Percentiles rank a stretch among this genome's conserved stretches.
Conservation (phyloP, 257 asterid genomes). For the Capsicum baccatum region DNA sequence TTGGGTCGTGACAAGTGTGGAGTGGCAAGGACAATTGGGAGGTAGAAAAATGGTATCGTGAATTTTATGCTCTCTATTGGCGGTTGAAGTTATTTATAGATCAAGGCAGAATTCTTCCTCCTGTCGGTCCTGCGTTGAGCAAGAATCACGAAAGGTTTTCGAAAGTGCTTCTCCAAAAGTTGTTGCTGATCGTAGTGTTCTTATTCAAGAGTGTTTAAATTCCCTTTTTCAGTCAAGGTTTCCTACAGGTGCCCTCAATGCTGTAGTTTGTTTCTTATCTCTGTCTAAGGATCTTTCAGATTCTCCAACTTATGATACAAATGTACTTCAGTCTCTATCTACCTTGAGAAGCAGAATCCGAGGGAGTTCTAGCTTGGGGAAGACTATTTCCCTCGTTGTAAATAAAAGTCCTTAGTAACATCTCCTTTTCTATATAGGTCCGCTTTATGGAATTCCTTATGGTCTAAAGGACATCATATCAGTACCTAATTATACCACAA, state of each 20-base stretch:
- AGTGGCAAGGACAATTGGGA: slow-evolving; percentile 78
- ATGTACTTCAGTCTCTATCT: slow-evolving; percentile 39
- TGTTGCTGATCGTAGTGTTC: slow-evolving; percentile 75
- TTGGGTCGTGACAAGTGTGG: no score
- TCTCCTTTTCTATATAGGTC: slow-evolving; percentile 56
- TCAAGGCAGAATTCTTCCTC: slow-evolving; percentile 76
- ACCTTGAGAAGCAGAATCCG: slow-evolving; percentile 34
- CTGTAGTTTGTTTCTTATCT: slow-evolving; percentile 68
- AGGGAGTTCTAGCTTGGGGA: slow-evolving; percentile 50
- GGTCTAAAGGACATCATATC: slow-evolving; percentile 95
- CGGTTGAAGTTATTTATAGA: slow-evolving; percentile 65
- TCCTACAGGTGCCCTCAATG: slow-evolving; percentile 49
- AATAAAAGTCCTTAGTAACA: slow-evolving; percentile 47
- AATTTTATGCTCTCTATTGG: slow-evolving; percentile 66
- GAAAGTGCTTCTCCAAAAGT: slow-evolving; percentile 79
- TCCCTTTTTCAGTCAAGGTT: slow-evolving; percentile 59
- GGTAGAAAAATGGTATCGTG: slow-evolving; percentile 88
- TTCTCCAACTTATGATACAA: slow-evolving; percentile 51
- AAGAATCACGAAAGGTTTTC: slow-evolving; percentile 81
- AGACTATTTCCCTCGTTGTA: slow-evolving; percentile 80
- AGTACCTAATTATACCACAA: slow-evolving; percentile 85
- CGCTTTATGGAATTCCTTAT: slow-evolving; percentile 94
- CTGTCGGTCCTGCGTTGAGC: slow-evolving; percentile 78
- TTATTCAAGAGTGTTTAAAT: slow-evolving; percentile 87
- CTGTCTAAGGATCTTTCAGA: slow-evolving; percentile 55